phyloP scores from a whole-genome alignment of 345 rosid genomes.

The Euphorbia pulcherrima region DNA sequence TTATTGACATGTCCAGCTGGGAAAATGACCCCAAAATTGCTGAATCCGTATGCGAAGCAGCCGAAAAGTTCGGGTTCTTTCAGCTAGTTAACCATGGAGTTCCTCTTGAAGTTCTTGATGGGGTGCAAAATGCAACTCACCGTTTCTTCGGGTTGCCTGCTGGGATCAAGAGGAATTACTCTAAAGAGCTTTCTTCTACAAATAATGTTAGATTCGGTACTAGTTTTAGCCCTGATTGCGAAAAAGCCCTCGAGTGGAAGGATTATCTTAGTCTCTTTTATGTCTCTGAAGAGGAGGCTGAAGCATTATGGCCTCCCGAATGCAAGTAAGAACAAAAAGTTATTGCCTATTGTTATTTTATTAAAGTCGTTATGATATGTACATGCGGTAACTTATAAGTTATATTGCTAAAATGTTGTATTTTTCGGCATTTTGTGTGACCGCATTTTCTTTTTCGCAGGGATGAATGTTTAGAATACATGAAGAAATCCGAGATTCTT shows the following conservation, averaged over 20 bases:
- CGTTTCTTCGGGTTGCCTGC: conserved; percentile 40
- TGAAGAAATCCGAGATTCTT: conserved; percentile 19
- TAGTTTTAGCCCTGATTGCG: conserved; percentile 19
- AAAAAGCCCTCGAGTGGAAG: conserved; percentile 29
- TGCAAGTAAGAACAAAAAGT: conserved; percentile 24
- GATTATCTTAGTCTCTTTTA: conserved; percentile 20
- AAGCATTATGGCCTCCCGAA: conserved; percentile 19
- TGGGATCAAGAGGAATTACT: conserved; percentile 36
- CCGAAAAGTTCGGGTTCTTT: conserved; percentile 52
- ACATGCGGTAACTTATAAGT: too few relatives aligned
- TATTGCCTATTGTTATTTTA: too few relatives aligned
- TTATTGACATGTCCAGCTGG: conserved; percentile 41
- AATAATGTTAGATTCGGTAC: conserved; percentile 22
- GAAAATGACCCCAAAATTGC: conserved; percentile 30
- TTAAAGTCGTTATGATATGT: too few relatives aligned
- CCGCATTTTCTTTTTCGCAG: not conserved
- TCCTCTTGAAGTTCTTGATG: conserved; percentile 35
- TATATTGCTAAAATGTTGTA: too few relatives aligned
- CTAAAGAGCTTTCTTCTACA: conserved; percentile 23
- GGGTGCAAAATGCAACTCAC: conserved; percentile 37
- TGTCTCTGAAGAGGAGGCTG: conserved; percentile 24
- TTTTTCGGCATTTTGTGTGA: too few relatives aligned
- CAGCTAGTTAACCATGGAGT: conserved; percentile 49
- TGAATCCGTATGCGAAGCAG: conserved; percentile 42
- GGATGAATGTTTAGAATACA: conserved; percentile 21